phyloP scores from a whole-genome alignment of 495 filamentous ascomycete genomes.

The Penicillium macrosclerotiorum region DNA sequence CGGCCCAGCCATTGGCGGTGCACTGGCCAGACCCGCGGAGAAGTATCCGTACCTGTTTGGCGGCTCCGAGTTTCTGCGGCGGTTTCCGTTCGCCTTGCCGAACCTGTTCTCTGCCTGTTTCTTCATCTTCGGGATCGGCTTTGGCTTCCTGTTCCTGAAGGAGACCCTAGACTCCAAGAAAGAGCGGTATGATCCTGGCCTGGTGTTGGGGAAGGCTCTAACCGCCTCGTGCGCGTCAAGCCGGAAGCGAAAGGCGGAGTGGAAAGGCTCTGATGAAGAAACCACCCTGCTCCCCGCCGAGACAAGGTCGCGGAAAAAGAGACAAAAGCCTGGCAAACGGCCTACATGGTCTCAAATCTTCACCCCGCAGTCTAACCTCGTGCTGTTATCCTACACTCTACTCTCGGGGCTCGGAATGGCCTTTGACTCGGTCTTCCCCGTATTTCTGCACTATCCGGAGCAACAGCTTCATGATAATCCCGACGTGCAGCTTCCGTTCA shows the following conservation, averaged over 20 bases:
- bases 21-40: slow-evolving; percentile 71
- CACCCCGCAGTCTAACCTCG: slow-evolving; percentile 69
- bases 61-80: slow-evolving; percentile 60
- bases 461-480: slow-evolving; percentile 55
- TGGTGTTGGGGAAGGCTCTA: slow-evolving; percentile 57
- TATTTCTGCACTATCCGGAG: slow-evolving; percentile 73
- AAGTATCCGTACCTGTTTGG: slow-evolving; percentile 70
- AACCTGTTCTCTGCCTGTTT: slow-evolving; percentile 72
- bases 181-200: slow-evolving; percentile 64
- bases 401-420: slow-evolving; percentile 74
- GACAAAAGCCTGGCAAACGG: slow-evolving; percentile 24
- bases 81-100: slow-evolving; percentile 77
- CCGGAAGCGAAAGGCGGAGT: slow-evolving; percentile 10
- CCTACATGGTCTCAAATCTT: slow-evolving; percentile 67
- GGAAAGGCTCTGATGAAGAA: slow-evolving; percentile 37
- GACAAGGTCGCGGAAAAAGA: slow-evolving; percentile 3
- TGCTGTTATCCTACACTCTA: slow-evolving; percentile 71
- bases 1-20: slow-evolving; percentile 83
- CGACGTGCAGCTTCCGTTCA: slow-evolving; percentile 64
- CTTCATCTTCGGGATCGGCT: slow-evolving; percentile 69
- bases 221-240: slow-evolving; percentile 27
- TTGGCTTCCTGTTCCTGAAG: slow-evolving; percentile 69
- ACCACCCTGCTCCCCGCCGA: slow-evolving; percentile 30
- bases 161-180: slow-evolving; percentile 72
- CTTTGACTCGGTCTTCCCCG: slow-evolving; percentile 76